These are phyloP conservation scores for Lindgomyces ingoldianus DNA, from an alignment of 495 filamentous ascomycete genomes.

Conservation along the genomic window DNA sequence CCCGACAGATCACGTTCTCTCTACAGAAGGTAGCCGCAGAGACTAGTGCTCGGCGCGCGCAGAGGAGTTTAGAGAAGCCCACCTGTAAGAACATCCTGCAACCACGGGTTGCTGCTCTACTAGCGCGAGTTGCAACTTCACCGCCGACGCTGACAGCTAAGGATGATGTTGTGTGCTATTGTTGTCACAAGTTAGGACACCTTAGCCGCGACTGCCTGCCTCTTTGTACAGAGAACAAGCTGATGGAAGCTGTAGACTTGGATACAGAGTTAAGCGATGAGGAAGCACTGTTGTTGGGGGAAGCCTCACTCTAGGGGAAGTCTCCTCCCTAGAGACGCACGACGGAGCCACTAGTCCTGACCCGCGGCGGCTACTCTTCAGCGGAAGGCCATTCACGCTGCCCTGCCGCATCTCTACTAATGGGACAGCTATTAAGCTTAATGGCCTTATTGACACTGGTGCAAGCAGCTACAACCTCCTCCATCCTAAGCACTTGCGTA, in stretches of 20 bases:
- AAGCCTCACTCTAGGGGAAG: constrained; percentile 1
- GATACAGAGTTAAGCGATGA: neutral
- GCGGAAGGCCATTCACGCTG: neutral
- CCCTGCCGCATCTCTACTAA: constrained; percentile 2
- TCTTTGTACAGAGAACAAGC: neutral
- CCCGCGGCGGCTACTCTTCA: neutral
- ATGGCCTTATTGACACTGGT: neutral
- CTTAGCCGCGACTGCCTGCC: neutral
- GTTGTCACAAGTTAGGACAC: neutral
- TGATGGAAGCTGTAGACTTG: neutral
- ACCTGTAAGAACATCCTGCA: neutral
- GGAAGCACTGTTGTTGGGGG: neutral
- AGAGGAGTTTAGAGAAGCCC: neutral
- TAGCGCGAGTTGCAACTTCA: neutral
- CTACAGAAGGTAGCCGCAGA: neutral
- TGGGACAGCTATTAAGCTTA: neutral
- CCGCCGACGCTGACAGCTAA: neutral
- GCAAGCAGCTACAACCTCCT: neutral
- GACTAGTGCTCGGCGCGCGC: neutral
- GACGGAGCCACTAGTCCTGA: neutral
- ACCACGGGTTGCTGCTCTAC: neutral
- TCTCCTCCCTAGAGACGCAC: neutral
- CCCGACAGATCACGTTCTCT: neutral
- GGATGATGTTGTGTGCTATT: neutral
- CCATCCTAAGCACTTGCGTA: neutral